Base-by-base conservation (phyloP, 176 grass and related monocot species). In the Carex kokanica region DNA sequence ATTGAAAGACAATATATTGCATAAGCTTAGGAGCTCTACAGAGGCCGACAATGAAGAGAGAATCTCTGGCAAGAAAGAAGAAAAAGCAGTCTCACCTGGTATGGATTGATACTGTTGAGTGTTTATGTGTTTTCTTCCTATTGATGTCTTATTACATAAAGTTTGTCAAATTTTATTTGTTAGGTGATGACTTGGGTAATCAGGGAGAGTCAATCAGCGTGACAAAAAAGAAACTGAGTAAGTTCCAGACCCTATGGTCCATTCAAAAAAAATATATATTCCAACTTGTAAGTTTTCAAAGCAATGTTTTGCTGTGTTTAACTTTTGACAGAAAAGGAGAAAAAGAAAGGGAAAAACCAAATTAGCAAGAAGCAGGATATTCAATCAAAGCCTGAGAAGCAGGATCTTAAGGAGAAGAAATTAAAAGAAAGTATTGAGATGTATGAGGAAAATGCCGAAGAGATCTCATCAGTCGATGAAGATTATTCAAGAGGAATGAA, bases 401-500 rank as follows among this genome's bases (percentile, higher is more conserved):
- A 75, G 15, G 70, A 82, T 77, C 31, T 14, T 23, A 80, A 90
- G 29, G 70, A 88, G 10, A 78, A 82, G 27, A 85, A 84, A 79
- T 58, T 86, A 54, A 83, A 84, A 77, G 86, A 18, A 8, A 61
- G 31, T 87, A 31, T 60, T 81, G 84, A 91, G 67, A 40, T 84
- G 74, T 71, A 84, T 85, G 40, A 72, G 72, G 70, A 70, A 91
- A 82, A 87, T 2, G 87, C 86, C 14, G 84, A 88, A 63, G 88
- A 93, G 75, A 93, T 95, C 73, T 61, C 64, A 83, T 84, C 64
- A 13, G 87, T 95, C 38, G 91, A 99, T 49, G 93, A 93, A 84
- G 96, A 95, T 85, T 89, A 59, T 83, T 93, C 96, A 17, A 92
- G 80, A 87, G 96, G 96, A 93, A 93, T 98, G 87, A 91, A 91